Evolutionary conservation across 106 monocot genomes (phyloP), one percentile per base, ranked within the genome.

Genomic region (Dendrobium chrysotoxum): DNA sequence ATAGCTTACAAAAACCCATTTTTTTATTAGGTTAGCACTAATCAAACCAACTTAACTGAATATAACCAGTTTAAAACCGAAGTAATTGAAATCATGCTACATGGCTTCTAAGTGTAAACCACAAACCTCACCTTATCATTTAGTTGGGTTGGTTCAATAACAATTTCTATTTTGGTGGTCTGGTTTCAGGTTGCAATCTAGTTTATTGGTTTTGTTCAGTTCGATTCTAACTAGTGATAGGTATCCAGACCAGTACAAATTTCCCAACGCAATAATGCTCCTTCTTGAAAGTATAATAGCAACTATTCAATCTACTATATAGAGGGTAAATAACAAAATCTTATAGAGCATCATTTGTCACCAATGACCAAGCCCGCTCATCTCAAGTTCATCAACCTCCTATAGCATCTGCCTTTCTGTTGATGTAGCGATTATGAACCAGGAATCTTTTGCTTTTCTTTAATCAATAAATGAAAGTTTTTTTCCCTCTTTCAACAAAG

Each of bases 11-110:
- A 26, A 65, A 26, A 4, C 21, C 21, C 64, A 23, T 65, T 26
- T 26, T 64, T 26, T 26, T 23, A 23, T 65, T 65, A 65, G 11
- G 64, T 65, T 23, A 65, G 10, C 64, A 23, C 26, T 26, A 25
- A 65, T 65, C 64, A 65, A 10, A 65, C 25, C 64, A 65, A 65
- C 26, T 0, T 25, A 65, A 26, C 64, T 26, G 64, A 65, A 65
- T 65, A 65, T 26, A 65, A 65, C 64, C 64, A 65, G 64, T 26
- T 65, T 65, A 5, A 64, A 26, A 64, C 4, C 64, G 6, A n/a
- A 64, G 23, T 64, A 64, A 64, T 64, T 64, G 23, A 65, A 26
- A 65, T 65, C 64, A 26, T 65, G 64, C 64, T 65, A 65, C 64
- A 65, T 65, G 25, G 7, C 26, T 65, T 26, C 26, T 65, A 9